phyloP scores from a whole-genome alignment of 225 moss, liverwort and hornwort species.

The Ulota crispa region DNA sequence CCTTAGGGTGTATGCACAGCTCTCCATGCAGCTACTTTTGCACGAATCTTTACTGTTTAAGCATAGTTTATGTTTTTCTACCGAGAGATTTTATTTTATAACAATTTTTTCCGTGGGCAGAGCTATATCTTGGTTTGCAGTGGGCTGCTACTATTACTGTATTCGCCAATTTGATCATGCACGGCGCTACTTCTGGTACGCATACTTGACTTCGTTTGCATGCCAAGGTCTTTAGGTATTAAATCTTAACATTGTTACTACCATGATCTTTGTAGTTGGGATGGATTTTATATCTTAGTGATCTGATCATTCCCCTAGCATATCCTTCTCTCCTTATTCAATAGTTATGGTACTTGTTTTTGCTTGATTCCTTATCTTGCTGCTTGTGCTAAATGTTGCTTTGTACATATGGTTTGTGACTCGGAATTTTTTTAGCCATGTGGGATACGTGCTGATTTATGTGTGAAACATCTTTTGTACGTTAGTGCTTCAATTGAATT shows the following conservation, averaged over 20 bases:
- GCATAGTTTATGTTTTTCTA: not conserved
- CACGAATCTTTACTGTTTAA: not conserved
- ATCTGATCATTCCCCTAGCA: not conserved
- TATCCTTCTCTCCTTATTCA: not conserved
- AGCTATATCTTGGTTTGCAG: conserved; percentile 98
- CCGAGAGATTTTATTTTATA: not conserved
- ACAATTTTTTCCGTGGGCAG: conserved; percentile 37
- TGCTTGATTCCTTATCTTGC: not conserved
- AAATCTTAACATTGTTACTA: not conserved
- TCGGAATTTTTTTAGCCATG: not conserved
- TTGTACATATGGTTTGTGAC: not conserved
- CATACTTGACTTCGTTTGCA: conserved; percentile 10
- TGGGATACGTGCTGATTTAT: not conserved
- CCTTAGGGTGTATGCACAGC: conserved; percentile 15
- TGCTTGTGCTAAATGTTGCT: conserved; percentile 2
- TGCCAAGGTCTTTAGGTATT: not conserved
- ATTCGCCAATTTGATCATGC: conserved; percentile 98
- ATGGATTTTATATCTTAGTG: not conserved
- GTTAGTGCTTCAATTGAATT: not conserved
- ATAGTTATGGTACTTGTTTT: not conserved
- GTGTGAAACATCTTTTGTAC: not conserved
- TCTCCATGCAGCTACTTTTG: not conserved
- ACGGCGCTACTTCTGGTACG: conserved; percentile 83
- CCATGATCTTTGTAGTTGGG: not conserved
- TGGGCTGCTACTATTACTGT: conserved; percentile 97